Base-by-base conservation (phyloP, 495 filamentous ascomycete genomes). In the Trichoderma gamsii region DNA sequence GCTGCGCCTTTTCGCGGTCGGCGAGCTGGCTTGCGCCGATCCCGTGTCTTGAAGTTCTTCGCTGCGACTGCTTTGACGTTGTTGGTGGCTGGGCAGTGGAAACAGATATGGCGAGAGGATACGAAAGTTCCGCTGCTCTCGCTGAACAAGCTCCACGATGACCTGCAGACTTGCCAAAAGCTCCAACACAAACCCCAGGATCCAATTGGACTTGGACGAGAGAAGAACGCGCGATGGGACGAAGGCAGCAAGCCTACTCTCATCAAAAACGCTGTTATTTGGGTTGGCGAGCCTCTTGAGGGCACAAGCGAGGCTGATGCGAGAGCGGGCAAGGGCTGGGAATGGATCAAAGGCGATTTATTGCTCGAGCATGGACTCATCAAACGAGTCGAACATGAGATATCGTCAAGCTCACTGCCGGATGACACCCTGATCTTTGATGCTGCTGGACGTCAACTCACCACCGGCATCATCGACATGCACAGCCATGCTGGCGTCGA, bases 391-490 rank as follows among this genome's bases (percentile, higher is more conserved):
- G 71, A 74, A 21, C 65, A 67, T 1, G 68, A 72, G 46, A 81
- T 83, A 46, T 72, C 74, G n/a, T 59, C 69, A 11, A 68, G 64
- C 32, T 68, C 72, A 1, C 67, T 80, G 21, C 63, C 80, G 6
- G 68, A 72, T 11, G 75, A 80, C 69, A 77, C 78, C 3, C 63
- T 76, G 5, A 72, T 86, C 63, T 84, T 78, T 70, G 72, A 88
- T 51, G 80, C 84, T n/a, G 70, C 82, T 43, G 86, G 88, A 15
- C 77, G 82, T n/a, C 84, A 77, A 44, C 76, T 90, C 7, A 90
- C 88, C 5, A 80, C 80, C 16, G 88, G 87, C 49, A 83, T 89
- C 68, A 85, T 89, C 44, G 87, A 89, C 71, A 87, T 90, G 85
- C 88, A 90, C 75, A 84, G 80, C 49, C 88, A 90, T 75, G 78